Conservation (phyloP, 1,284 basidiomycete genomes). For the Hypsizygus ulmarius region DNA sequence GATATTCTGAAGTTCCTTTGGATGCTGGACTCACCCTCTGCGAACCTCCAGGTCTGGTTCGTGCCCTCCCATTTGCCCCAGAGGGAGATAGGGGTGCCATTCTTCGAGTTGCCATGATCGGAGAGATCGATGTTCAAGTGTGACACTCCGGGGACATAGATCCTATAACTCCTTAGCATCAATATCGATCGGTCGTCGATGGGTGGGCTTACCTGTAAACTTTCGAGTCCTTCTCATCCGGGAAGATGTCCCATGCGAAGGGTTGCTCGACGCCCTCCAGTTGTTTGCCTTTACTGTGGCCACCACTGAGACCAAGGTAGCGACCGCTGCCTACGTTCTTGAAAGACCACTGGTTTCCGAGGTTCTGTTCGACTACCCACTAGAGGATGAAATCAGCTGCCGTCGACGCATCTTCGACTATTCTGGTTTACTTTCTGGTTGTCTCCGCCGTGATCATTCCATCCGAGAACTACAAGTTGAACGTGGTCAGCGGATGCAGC, state of each 20-base stretch:
- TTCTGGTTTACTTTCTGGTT: constrained; percentile 21
- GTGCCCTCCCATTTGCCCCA: constrained; percentile 34
- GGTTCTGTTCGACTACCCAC: constrained; percentile 19
- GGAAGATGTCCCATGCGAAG: constrained; percentile 23
- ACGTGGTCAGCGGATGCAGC: neutral
- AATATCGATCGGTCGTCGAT: neutral
- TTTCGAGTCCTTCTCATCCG: constrained; percentile 11
- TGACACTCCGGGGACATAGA: constrained; percentile 21
- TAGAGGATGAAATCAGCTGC: constrained; percentile 6
- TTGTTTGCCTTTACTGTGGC: constrained; percentile 2
- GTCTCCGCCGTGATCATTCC: constrained; percentile 18
- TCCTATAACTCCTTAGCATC: constrained; percentile 8
- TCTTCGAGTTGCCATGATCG: too few species aligned
- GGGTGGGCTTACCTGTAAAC: constrained; percentile 17
- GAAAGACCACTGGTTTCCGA: constrained; percentile 20
- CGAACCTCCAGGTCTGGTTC: constrained; percentile 40
- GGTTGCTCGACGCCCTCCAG: constrained; percentile 15
- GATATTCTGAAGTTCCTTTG: neutral
- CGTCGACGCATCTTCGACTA: neutral
- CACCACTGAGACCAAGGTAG: constrained; percentile 18
- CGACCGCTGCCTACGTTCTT: constrained; percentile 17
- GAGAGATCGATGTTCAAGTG: too few species aligned
- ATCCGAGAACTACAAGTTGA: constrained; percentile 19
- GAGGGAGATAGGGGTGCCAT: constrained; percentile 30
- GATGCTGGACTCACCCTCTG: constrained; percentile 2